Evolutionary conservation across 768 basidiomycete species (phyloP).

Genomic region (Coprinopsis cinerea): DNA sequence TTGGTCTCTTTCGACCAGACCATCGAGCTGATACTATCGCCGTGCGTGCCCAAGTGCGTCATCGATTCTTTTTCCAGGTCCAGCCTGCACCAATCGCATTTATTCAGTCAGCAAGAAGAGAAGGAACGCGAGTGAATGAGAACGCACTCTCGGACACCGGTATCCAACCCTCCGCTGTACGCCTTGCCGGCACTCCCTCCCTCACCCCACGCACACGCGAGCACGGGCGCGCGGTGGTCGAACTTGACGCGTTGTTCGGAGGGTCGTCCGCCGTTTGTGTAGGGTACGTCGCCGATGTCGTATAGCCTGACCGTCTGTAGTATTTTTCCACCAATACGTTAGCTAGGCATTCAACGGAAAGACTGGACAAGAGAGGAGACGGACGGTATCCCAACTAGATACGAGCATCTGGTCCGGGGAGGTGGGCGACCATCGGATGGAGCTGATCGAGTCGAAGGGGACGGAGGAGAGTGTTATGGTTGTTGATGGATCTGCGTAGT

Average conservation of each 20-base stretch:
- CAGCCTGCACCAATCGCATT: too few relatives aligned
- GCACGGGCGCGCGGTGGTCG: constrained; percentile 82
- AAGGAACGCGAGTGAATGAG: background rate
- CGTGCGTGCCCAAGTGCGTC: constrained; percentile 73
- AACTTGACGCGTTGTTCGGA: constrained; percentile 61
- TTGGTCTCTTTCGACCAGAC: constrained; percentile 61
- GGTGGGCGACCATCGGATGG: constrained; percentile 74
- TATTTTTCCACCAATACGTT: too few relatives aligned
- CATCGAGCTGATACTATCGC: constrained; percentile 74
- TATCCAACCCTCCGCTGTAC: constrained; percentile 86
- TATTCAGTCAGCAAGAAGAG: too few relatives aligned
- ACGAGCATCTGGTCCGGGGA: constrained; percentile 77
- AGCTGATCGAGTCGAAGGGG: constrained; percentile 82
- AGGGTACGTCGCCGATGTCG: constrained; percentile 60
- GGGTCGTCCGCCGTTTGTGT: constrained; percentile 44
- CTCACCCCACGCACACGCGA: constrained; percentile 71
- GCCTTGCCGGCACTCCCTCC: constrained; percentile 45
- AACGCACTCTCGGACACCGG: constrained; percentile 74
- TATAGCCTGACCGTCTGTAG: constrained; percentile 36
- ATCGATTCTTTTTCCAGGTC: constrained; percentile 72
- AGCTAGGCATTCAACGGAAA: background rate
- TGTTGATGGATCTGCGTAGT: background rate
- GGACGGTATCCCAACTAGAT: constrained; percentile 83
- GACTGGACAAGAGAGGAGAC: constrained; percentile 11
- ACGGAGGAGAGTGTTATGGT: constrained; percentile 37